phyloP scores from a whole-genome alignment of 345 rosid species.

The Hibiscus mutabilis region DNA sequence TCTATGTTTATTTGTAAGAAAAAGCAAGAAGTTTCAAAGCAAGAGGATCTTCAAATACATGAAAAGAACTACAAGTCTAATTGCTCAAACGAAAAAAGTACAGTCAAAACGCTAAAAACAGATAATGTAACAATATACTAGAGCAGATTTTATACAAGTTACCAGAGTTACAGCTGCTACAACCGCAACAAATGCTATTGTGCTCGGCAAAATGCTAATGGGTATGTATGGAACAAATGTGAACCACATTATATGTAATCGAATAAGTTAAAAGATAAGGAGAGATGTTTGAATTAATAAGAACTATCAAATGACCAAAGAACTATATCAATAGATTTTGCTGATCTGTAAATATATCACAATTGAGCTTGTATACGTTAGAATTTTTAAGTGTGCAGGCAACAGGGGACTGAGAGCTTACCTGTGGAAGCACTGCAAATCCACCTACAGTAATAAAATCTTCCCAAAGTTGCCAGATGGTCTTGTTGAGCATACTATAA shows the following conservation, averaged over 20 bases:
- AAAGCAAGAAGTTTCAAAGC: not conserved
- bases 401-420: slow-evolving; percentile 17
- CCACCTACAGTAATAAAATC: slow-evolving; percentile 80
- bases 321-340: not conserved
- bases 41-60: not conserved
- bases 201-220: slow-evolving; percentile 58
- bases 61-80: not conserved
- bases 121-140: not conserved
- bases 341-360: not conserved
- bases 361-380: not conserved
- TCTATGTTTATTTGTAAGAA: not conserved
- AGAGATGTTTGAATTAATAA: not conserved
- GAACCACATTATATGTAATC: slow-evolving; percentile 80
- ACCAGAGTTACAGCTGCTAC: slow-evolving; percentile 74
- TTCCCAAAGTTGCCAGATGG: slow-evolving; percentile 73
- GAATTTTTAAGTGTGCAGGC: not conserved
- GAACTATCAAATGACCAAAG: not conserved
- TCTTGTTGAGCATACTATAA: slow-evolving; percentile 38
- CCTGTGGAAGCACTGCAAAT: slow-evolving; percentile 77
- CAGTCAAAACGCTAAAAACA: not conserved
- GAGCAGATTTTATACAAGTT: slow-evolving; percentile 21
- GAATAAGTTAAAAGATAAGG: slow-evolving; percentile 5
- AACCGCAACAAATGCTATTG: slow-evolving; percentile 47
- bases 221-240: slow-evolving; percentile 83
- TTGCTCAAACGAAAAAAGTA: not conserved